Evolutionary conservation across 116 monocot genomes (phyloP).

Genomic region (Dioscorea cayenensis): DNA sequence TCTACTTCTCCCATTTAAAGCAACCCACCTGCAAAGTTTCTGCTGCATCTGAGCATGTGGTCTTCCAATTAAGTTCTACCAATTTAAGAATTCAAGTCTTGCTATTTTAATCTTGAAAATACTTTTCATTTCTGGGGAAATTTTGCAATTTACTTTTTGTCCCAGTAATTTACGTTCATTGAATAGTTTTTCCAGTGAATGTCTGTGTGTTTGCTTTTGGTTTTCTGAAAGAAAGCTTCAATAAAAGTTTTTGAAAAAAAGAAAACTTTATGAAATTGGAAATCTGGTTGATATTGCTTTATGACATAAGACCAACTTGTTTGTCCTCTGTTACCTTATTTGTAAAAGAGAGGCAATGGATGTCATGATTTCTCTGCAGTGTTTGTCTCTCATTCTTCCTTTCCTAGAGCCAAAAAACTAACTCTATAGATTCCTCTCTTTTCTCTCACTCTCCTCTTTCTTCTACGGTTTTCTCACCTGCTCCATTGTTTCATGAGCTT

Average conservation of each 20-base stretch:
- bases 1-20: neutral
- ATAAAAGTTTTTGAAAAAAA: neutral
- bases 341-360: neutral
- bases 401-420: neutral
- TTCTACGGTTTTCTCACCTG: too few species aligned
- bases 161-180: neutral
- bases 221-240: neutral
- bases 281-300: neutral
- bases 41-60: neutral
- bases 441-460: too few species aligned
- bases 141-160: neutral
- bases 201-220: neutral
- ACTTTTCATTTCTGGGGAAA: neutral
- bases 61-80: neutral
- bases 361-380: neutral
- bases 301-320: neutral
- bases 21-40: neutral
- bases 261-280: neutral
- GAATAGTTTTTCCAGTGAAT: neutral
- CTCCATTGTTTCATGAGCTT: conserved; percentile 1
- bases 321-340: neutral
- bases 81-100: neutral
- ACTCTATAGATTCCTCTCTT: neutral
- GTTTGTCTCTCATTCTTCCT: conserved; percentile 1
- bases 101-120: neutral